These are phyloP conservation scores for Dimocarpus longan DNA, from an alignment of 345 rosid species.

Conservation along the genomic window DNA sequence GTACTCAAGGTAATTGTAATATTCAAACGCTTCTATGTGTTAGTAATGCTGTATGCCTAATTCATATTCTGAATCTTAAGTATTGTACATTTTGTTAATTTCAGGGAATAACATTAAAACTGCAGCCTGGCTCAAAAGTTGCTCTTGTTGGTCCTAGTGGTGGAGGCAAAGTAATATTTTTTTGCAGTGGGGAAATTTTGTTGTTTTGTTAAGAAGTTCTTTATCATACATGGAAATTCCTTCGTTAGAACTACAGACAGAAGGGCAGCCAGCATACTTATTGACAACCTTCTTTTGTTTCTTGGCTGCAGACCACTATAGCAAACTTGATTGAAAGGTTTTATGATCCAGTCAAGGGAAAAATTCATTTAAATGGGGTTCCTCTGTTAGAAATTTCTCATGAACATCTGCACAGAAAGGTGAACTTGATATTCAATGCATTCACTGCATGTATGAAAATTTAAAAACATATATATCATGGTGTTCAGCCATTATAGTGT, in stretches of 20 bases:
- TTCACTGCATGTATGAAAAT: background rate
- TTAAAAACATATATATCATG: background rate
- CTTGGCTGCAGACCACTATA: conserved; percentile 79
- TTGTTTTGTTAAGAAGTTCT: conserved; percentile 4
- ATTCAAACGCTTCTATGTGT: background rate
- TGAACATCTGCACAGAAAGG: conserved; percentile 79
- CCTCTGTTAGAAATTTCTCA: conserved; percentile 81
- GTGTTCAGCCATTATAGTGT: background rate
- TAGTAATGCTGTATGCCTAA: background rate
- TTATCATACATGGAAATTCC: background rate
- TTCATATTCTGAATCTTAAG: background rate
- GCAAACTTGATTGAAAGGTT: conserved; percentile 93
- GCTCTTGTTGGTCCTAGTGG: conserved; percentile 99
- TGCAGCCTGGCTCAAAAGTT: conserved; percentile 81
- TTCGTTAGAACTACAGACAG: background rate
- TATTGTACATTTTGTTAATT: conserved; percentile 16
- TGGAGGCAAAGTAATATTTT: conserved; percentile 80
- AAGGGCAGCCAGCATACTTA: background rate
- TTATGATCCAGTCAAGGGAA: conserved; percentile 86
- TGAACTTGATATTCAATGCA: conserved; percentile 22
- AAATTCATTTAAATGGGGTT: conserved; percentile 74
- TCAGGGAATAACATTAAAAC: conserved; percentile 87
- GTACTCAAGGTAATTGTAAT: conserved; percentile 69
- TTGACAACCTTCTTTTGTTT: background rate
- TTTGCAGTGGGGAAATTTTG: background rate